phyloP scores from a whole-genome alignment of 148 eudicot genomes.

The Vaccinium myrtillus region DNA sequence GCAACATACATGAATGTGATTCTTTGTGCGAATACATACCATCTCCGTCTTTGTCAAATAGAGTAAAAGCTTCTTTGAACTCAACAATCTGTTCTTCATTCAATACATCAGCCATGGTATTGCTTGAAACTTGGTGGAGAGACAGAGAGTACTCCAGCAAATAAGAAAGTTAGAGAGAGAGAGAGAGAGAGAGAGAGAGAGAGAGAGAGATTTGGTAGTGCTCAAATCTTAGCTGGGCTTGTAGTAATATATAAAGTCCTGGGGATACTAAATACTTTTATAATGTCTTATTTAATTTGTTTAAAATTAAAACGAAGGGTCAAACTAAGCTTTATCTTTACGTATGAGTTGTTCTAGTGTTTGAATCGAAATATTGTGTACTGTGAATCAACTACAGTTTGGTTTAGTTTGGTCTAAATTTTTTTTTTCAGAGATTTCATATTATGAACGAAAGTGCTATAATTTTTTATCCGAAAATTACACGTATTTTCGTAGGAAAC shows the following conservation, averaged over 20 bases:
- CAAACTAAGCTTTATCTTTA: neutral
- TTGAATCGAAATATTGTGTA: too few relatives aligned
- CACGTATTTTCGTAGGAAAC: too few relatives aligned
- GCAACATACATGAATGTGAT: neutral
- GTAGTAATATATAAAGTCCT: neutral
- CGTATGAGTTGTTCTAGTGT: neutral
- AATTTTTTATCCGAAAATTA: too few relatives aligned
- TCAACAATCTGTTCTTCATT: constrained; percentile 43
- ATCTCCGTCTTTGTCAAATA: constrained; percentile 55
- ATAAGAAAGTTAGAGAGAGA: constrained; percentile 17
- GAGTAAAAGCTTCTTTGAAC: constrained; percentile 46
- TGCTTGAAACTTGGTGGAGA: neutral
- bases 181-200: too few relatives aligned
- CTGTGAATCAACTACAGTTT: too few relatives aligned
- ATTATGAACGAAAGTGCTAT: too few relatives aligned
- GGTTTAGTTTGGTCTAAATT: too few relatives aligned
- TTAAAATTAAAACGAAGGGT: neutral
- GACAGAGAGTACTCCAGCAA: constrained; percentile 12
- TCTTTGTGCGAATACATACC: constrained; percentile 24
- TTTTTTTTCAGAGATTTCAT: too few relatives aligned
- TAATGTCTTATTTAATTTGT: neutral
- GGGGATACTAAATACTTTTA: neutral
- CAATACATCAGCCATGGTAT: constrained; percentile 36
- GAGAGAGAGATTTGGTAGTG: constrained; percentile 21
- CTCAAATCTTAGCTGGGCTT: constrained; percentile 28